phyloP scores from a whole-genome alignment of 108 stramenopile species.

The Nitzschia sp. region DNA sequence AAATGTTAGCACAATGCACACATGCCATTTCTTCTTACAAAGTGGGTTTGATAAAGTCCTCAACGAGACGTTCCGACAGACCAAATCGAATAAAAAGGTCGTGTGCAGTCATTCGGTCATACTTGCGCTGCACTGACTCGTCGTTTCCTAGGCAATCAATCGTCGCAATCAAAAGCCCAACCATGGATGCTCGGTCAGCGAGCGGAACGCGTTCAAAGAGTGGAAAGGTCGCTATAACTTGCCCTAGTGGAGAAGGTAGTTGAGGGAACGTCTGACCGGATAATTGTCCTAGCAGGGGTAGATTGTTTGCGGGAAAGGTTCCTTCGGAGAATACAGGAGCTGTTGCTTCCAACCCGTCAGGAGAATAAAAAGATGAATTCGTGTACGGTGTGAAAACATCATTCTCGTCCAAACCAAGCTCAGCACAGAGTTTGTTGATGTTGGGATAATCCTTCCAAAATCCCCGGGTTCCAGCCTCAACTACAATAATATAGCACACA shows the following conservation, averaged over 20 bases:
- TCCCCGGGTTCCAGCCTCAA: constrained; percentile 87
- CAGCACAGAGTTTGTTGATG: constrained; percentile 75
- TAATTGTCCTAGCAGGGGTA: constrained; percentile 32
- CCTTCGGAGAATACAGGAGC: constrained; percentile 84
- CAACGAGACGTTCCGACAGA: constrained; percentile 73
- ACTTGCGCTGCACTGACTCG: constrained; percentile 50
- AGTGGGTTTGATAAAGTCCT: constrained; percentile 87
- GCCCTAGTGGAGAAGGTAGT: constrained; percentile 89
- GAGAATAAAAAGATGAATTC: constrained; percentile 90
- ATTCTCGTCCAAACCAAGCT: constrained; percentile 62
- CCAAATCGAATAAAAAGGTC: constrained; percentile 79
- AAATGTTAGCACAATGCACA: too few species aligned
- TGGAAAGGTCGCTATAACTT: constrained; percentile 86
- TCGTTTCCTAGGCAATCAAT: constrained; percentile 85
- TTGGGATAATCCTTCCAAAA: constrained; percentile 98
- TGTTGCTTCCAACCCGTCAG: constrained; percentile 91
- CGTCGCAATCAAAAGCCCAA: constrained; percentile 84
- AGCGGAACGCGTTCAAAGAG: constrained; percentile 91
- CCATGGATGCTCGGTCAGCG: constrained; percentile 84
- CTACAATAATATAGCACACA: constrained; percentile 27
- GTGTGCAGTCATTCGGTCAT: constrained; percentile 95
- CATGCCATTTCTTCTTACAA: constrained; percentile 44
- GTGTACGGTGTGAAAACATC: constrained; percentile 90
- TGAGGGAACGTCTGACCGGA: constrained; percentile 53
- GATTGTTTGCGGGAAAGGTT: constrained; percentile 32